phyloP scores from a whole-genome alignment of 768 basidiomycete genomes.

The Atractiella rhizophila region DNA sequence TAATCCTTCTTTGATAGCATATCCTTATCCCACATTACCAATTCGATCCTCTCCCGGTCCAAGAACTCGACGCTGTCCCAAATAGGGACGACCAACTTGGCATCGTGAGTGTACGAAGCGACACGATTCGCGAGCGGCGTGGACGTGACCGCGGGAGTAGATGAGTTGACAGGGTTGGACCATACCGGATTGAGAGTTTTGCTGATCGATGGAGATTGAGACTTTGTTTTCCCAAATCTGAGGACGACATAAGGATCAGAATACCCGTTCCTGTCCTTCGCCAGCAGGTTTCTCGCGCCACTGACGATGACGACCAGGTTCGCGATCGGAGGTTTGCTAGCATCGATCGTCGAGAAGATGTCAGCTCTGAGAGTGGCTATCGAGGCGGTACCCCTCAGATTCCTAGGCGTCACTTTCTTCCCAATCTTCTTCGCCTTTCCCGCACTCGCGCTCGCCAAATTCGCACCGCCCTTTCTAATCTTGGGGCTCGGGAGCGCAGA shows the following conservation, averaged over 20 bases:
- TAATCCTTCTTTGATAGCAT: conserved; percentile 62
- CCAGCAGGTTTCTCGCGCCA: conserved; percentile 11
- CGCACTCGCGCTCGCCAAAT: no score
- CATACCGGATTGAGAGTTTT: conserved; percentile 15
- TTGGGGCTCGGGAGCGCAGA: no score
- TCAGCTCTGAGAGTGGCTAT: no score
- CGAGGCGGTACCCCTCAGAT: no score
- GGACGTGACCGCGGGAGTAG: neutral
- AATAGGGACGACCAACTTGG: conserved; percentile 2
- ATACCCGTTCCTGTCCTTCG: conserved; percentile 16
- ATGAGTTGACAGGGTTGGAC: neutral
- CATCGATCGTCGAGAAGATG: no score
- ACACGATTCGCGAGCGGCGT: neutral
- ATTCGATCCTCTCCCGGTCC: conserved; percentile 29
- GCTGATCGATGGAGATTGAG: neutral
- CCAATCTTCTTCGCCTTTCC: no score
- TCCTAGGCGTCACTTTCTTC: no score
- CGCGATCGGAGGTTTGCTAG: no score
- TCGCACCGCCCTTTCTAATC: no score
- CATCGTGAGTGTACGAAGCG: neutral
- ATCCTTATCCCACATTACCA: conserved; percentile 87
- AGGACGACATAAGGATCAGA: conserved; percentile 14
- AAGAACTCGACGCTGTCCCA: conserved; percentile 6
- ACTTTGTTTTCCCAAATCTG: no score
- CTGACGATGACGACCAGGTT: conserved; percentile 9